Evolutionary conservation across 1,139 yeast species (phyloP), one percentile per base, ranked within the genome.

Genomic region (Pichia sp.): DNA sequence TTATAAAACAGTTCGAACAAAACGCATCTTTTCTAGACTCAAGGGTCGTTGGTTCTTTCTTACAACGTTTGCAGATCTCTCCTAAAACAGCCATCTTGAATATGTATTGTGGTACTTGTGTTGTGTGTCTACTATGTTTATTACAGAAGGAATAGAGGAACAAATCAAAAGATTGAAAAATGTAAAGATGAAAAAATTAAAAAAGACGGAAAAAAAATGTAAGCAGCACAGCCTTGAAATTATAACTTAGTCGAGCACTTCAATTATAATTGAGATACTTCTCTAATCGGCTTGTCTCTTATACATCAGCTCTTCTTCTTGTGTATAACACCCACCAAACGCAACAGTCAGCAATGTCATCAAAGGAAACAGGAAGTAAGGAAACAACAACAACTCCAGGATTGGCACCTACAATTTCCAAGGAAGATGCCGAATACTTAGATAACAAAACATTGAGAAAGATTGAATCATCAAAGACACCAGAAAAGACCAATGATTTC

Each of bases 21-120:
- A 85, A 85, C 10, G 69, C 63, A 60, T 89, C 96, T 55, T 84
- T 85, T 54, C 96, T 69, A 2, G 91, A 76, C 0, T 70, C 60
- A 7, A 83, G 64, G 2, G 70, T 70, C 1, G 87, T 79, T 0
- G 56, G 55, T 4, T 63, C 69, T 1, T 62, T 61, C 35, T 76
- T 73, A 64, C 96, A 88, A 54, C 93, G 69, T 55, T 67, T 67
- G 47, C 76, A 71, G 2, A 44, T 44, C 1, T 51, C 49, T 9
- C 54, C 56, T 3, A 48, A 6, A 11, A 12, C 44, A 3, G 36
- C 21, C 49, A 42, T 47, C 12, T n/a, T 21, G 21, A 24, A 2
- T 6, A 6, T 36, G 39, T n/a, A n/a, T n/a, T n/a, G n/a, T n/a
- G n/a, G n/a, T n/a, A n/a, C n/a, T n/a, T n/a, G n/a, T n/a, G n/a